A percentile compares a stretch with the other conserved stretches of the same genome.
Conservation (phyloP, 164 flowering plant genomes). For the Cinnamomum chago region DNA sequence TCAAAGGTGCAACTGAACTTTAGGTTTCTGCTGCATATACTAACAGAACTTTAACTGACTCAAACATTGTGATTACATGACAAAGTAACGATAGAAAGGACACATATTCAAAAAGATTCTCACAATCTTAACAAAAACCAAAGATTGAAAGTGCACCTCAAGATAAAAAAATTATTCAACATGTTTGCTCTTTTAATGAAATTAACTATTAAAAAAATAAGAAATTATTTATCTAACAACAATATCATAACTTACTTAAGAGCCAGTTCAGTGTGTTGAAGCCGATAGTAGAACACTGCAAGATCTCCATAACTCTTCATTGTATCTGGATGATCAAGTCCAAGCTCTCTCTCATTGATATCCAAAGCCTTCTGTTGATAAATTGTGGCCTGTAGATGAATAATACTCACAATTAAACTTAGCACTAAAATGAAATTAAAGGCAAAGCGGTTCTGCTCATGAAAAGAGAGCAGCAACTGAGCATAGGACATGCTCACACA, state of each 20-base stretch:
- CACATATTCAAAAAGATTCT: not conserved
- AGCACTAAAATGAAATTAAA: not conserved
- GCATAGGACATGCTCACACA: not conserved
- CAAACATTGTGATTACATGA: not conserved
- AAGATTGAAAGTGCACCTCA: conserved; percentile 1
- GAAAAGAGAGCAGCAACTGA: not conserved
- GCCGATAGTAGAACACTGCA: conserved; percentile 97
- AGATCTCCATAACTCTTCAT: conserved; percentile 99
- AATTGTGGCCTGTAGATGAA: conserved; percentile 72
- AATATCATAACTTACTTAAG: conserved; percentile 63
- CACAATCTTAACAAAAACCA: not conserved
- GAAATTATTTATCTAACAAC: not conserved
- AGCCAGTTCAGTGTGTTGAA: conserved; percentile 97
- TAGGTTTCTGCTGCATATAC: not conserved
- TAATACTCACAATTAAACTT: not conserved
- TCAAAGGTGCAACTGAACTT: not conserved
- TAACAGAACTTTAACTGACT: too few species aligned
- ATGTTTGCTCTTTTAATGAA: too few species aligned
- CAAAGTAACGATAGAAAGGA: not conserved
- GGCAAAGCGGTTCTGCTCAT: not conserved
- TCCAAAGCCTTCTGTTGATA: conserved; percentile 98
- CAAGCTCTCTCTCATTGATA: conserved; percentile 96
- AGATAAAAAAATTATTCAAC: not conserved
- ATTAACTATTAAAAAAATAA: not conserved
- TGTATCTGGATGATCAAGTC: conserved; percentile 99